phyloP scores from a whole-genome alignment of 768 basidiomycete species.

The Pleurotus salmoneostramineus region DNA sequence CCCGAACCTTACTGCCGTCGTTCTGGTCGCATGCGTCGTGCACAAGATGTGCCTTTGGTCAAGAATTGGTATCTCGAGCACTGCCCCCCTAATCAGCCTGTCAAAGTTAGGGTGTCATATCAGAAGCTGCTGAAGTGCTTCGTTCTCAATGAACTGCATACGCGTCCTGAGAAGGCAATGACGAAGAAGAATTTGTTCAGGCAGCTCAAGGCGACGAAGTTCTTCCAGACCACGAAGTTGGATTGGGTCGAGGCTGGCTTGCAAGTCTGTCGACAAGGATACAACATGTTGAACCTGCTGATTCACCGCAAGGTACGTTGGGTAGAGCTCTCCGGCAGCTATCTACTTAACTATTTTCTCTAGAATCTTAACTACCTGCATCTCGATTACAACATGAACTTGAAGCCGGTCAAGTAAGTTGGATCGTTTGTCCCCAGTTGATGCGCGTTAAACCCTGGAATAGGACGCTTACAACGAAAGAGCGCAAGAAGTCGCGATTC shows the following conservation, averaged over 20 bases:
- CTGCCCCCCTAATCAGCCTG: constrained; percentile 92
- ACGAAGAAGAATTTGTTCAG: constrained; percentile 97
- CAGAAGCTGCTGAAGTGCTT: constrained; percentile 96
- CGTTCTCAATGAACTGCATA: constrained; percentile 92
- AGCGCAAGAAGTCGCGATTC: constrained; percentile 99
- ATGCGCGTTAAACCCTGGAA: constrained; percentile 9
- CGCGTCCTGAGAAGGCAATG: constrained; percentile 91
- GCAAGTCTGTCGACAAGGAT: constrained; percentile 97
- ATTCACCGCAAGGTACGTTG: constrained; percentile 89
- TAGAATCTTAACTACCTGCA: constrained; percentile 92
- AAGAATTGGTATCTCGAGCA: constrained; percentile 99
- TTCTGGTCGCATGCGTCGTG: constrained; percentile 88
- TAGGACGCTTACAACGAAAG: constrained; percentile 96
- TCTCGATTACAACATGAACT: constrained; percentile 97
- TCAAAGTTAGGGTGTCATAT: constrained; percentile 98
- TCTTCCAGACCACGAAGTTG: constrained; percentile 96
- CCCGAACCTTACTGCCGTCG: constrained; percentile 94
- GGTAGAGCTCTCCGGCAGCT: not conserved
- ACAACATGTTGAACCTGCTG: constrained; percentile 98
- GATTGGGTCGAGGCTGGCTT: constrained; percentile 99
- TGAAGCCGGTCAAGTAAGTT: constrained; percentile 87
- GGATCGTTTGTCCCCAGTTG: not conserved
- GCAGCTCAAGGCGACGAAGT: constrained; percentile 96
- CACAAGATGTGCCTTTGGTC: constrained; percentile 92
- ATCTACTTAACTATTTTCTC: constrained; percentile 1